Evolutionary conservation across 2,329 filamentous ascomycete genomes (phyloP).

Genomic region (Incumbomyces lentus): DNA sequence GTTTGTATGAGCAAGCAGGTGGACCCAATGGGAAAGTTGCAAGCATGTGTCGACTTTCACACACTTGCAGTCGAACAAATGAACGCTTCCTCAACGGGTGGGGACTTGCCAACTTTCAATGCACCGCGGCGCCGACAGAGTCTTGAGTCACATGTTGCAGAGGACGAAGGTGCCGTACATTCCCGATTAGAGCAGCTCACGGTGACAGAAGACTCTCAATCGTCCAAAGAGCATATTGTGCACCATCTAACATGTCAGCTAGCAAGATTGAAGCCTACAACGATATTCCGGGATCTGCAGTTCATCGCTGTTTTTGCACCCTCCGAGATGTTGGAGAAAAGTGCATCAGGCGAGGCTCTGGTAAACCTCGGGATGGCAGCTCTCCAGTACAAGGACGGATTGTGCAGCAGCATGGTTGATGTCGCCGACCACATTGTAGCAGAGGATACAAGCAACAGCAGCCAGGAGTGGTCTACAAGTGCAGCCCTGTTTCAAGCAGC

Average conservation of each 20-base stretch:
- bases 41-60: constrained; percentile 71
- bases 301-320: constrained; percentile 55
- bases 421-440: constrained; percentile 58
- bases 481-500: constrained; percentile 72
- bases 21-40: constrained; percentile 77
- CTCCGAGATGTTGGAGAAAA: constrained; percentile 46
- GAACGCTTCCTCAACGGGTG: not conserved
- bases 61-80: constrained; percentile 62
- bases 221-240: constrained; percentile 27
- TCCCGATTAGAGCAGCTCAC: constrained; percentile 27
- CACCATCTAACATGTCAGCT: constrained; percentile 59
- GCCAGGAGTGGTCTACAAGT: constrained; percentile 30
- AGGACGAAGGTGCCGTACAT: constrained; percentile 15
- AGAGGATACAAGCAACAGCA: constrained; percentile 34
- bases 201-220: constrained; percentile 7
- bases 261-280: constrained; percentile 62
- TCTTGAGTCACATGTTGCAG: constrained; percentile 12
- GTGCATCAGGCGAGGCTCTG: constrained; percentile 63
- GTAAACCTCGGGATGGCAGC: constrained; percentile 83
- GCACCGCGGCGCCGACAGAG: constrained; percentile 12
- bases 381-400: constrained; percentile 75
- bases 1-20: constrained; percentile 81
- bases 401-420: constrained; percentile 74
- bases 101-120: not conserved
- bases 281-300: constrained; percentile 71